phyloP scores from a whole-genome alignment of 75 land plant species.

The Pinus albicaulis region DNA sequence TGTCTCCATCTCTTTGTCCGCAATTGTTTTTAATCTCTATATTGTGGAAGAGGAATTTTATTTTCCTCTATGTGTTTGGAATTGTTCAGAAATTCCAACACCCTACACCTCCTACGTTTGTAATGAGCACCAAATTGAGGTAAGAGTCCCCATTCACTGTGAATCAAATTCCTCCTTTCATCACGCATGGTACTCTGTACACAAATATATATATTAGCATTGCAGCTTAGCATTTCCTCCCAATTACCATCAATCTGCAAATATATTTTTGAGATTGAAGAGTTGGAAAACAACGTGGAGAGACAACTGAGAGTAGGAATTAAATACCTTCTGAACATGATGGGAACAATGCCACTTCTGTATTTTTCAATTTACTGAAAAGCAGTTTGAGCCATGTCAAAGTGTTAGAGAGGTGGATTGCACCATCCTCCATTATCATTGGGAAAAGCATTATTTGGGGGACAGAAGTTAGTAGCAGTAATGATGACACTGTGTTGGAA shows the following conservation, averaged over 20 bases:
- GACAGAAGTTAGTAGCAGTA: slow-evolving; percentile 33
- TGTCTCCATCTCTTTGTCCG: too few relatives aligned
- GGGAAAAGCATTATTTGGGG: slow-evolving; percentile 8
- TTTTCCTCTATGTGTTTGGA: too few relatives aligned
- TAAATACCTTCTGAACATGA: slow-evolving; percentile 13
- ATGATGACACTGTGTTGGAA: too few relatives aligned
- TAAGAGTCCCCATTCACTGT: slow-evolving; percentile 15
- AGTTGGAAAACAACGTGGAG: background rate
- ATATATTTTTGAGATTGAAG: background rate
- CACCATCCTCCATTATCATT: slow-evolving; percentile 11
- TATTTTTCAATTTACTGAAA: slow-evolving; percentile 6
- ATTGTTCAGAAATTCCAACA: too few relatives aligned
- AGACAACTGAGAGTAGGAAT: background rate
- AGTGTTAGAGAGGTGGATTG: slow-evolving; percentile 36
- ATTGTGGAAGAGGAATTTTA: too few relatives aligned
- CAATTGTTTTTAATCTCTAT: too few relatives aligned
- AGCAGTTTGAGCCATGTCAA: slow-evolving; percentile 32
- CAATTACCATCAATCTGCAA: too few relatives aligned
- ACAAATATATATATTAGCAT: background rate
- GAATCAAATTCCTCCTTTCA: slow-evolving; percentile 18
- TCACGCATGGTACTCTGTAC: slow-evolving; percentile 12
- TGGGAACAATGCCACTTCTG: slow-evolving; percentile 18
- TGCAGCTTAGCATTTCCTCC: background rate
- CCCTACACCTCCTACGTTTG: slow-evolving; percentile 21
- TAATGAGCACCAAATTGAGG: slow-evolving; percentile 19